phyloP scores from a whole-genome alignment of 352 stramenopile species.

The Pythium phragmiticola region DNA sequence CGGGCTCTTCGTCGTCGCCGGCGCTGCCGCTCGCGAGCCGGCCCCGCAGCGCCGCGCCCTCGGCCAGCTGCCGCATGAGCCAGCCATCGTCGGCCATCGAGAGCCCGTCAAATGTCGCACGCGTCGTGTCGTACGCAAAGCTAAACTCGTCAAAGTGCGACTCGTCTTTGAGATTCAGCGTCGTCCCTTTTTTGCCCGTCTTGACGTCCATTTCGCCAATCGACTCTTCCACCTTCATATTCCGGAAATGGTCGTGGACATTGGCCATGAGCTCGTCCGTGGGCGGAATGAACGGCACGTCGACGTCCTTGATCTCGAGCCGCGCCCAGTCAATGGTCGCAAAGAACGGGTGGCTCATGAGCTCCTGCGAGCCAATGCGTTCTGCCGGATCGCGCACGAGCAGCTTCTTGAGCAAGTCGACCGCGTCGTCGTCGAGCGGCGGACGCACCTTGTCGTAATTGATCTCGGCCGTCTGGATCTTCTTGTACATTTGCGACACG shows the following conservation, averaged over 20 bases:
- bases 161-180: constrained; percentile 43
- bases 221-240: constrained; percentile 87
- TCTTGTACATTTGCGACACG: constrained; percentile 88
- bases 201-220: constrained; percentile 69
- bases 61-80: constrained; percentile 76
- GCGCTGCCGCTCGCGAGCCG: constrained; percentile 43
- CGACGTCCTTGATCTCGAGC: constrained; percentile 78
- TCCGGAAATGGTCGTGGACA: constrained; percentile 86
- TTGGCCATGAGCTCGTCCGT: constrained; percentile 85
- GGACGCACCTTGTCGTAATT: constrained; percentile 68
- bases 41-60: constrained; percentile 72
- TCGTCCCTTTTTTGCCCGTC: constrained; percentile 55
- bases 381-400: constrained; percentile 71
- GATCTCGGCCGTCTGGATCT: constrained; percentile 85
- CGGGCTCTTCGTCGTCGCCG: constrained; percentile 45
- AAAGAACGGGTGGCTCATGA: constrained; percentile 76
- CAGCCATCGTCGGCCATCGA: constrained; percentile 85
- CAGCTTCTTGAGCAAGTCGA: constrained; percentile 77
- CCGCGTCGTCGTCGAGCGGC: constrained; percentile 57
- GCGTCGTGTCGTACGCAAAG: constrained; percentile 82
- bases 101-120: constrained; percentile 70
- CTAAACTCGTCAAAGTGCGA: constrained; percentile 89
- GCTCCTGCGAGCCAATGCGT: constrained; percentile 56
- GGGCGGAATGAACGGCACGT: constrained; percentile 77
- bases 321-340: constrained; percentile 62